Conservation (phyloP, 371 early-diverging fungal genomes). For the Chytridiales sp. region DNA sequence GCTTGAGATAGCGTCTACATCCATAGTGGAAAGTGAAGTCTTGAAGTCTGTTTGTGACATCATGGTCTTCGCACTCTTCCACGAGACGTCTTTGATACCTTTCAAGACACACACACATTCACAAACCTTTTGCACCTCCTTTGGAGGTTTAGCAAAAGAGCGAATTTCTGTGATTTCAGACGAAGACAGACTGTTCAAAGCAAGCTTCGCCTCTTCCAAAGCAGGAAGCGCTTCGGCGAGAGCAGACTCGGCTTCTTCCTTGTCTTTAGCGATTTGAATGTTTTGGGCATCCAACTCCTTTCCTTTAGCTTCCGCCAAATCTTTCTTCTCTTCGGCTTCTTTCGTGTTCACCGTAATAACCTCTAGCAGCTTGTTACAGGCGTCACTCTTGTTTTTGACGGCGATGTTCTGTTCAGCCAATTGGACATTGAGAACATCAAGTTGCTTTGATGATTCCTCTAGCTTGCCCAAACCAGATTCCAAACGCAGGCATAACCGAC, state of each 20-base stretch:
- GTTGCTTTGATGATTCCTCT: conserved; percentile 56
- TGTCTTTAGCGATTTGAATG: conserved; percentile 60
- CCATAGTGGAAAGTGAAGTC: conserved; percentile 48
- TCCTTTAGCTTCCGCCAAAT: conserved; percentile 55
- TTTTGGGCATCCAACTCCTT: conserved; percentile 56
- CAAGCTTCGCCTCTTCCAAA: conserved; percentile 56
- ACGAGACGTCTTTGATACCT: conserved; percentile 60
- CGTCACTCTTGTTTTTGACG: conserved; percentile 59
- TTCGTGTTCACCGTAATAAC: conserved; percentile 58
- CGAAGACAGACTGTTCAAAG: conserved; percentile 54
- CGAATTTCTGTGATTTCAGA: conserved; percentile 64
- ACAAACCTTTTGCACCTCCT: conserved; percentile 66
- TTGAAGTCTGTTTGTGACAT: conserved; percentile 63
- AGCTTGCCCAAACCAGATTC: conserved; percentile 59
- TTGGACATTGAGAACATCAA: conserved; percentile 56
- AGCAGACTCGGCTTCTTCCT: conserved; percentile 63
- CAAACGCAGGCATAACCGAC: conserved; percentile 48
- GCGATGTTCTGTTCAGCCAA: conserved; percentile 62
- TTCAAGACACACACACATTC: conserved; percentile 63
- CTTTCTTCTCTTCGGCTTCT: conserved; percentile 61
- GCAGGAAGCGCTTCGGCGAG: conserved; percentile 62
- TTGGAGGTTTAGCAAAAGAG: conserved; percentile 63
- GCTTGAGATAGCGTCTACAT: conserved; percentile 55
- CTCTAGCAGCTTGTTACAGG: conserved; percentile 57
- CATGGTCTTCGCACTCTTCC: conserved; percentile 66